Evolutionary conservation across 805 yeast genomes (phyloP), one percentile per base, ranked within the genome.

Genomic region (Yamadazyma laniorum): DNA sequence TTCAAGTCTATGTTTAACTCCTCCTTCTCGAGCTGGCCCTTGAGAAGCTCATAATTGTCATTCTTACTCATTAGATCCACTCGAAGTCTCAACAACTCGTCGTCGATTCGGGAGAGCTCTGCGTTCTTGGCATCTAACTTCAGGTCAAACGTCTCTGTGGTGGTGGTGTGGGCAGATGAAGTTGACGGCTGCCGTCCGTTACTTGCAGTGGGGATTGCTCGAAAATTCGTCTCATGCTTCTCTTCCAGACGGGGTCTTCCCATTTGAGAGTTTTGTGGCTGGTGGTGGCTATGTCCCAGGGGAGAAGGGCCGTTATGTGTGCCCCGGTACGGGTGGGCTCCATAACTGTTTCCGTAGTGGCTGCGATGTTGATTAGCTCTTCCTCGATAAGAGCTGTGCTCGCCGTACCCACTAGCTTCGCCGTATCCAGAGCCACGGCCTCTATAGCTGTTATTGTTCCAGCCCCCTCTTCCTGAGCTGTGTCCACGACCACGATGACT

Each of bases 1-100:
- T 68, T 57, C n/a, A 65, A 35, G 36, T 58, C 59, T 6, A 58
- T 68, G 41, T 62, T 59, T 26, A 65, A 44, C 14, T 52, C 63
- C 37, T 69, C 73, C 33, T 62, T 47, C 23, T 29, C 44, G 1
- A 59, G 55, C 35, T 60, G 62, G 8, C 46, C 39, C 31, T 55
- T 56, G 9, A 38, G 30, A 18, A 38, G 12, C 11, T 22, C 26
- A 18, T 26, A 33, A 19, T 32, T 21, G 14, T 13, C 6, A 5
- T 12, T 14, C 18, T 21, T 15, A 16, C 21, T 36, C 22, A 14
- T 29, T 25, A 32, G 3, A 7, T 16, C 36, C 17, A 17, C 21
- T 19, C 28, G 22, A 14, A 30, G 25, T 32, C 29, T 32, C 15
- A 36, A 32, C 25, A 38, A 22, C 28, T 29, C 37, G 25, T 29